These are phyloP conservation scores for Jamesozyma spencerorum DNA, from an alignment of 805 yeast species.

Conservation along the genomic window DNA sequence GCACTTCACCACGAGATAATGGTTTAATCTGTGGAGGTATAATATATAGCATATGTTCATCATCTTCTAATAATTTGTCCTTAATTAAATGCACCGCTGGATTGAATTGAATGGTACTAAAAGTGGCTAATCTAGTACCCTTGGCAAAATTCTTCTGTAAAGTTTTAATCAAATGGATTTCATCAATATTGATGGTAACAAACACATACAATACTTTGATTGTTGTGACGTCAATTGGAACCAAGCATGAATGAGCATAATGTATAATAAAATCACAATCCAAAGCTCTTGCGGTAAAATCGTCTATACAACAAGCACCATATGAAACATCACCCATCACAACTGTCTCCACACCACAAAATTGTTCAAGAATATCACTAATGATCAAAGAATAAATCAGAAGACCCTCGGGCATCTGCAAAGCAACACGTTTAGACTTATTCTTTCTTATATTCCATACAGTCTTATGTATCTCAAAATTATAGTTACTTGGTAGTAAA, in stretches of 20 bases:
- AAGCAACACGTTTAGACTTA: constrained; percentile 72
- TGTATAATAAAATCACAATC: constrained; percentile 93
- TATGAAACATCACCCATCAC: constrained; percentile 99
- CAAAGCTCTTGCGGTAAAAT: constrained; percentile 82
- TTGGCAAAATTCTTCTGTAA: constrained; percentile 55
- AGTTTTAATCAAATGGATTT: constrained; percentile 69
- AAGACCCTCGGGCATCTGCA: constrained; percentile 97
- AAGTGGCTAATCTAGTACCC: constrained; percentile 67
- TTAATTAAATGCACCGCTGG: constrained; percentile 80
- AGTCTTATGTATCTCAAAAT: constrained; percentile 92
- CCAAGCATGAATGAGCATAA: constrained; percentile 94
- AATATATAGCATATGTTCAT: constrained; percentile 42
- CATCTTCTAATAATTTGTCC: constrained; percentile 45
- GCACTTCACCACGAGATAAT: constrained; percentile 86
- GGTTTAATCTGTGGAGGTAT: constrained; percentile 90
- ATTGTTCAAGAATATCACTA: constrained; percentile 88
- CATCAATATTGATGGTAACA: constrained; percentile 87
- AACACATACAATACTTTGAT: constrained; percentile 92
- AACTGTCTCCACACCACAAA: constrained; percentile 75
- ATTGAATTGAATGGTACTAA: constrained; percentile 95
- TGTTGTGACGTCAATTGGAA: constrained; percentile 84
- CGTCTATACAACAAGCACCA: constrained; percentile 98
- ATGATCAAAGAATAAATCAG: constrained; percentile 79
- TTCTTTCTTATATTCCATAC: constrained; percentile 82
- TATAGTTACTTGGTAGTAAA: constrained; percentile 81